These are phyloP conservation scores for Colletotrichum orchidophilum DNA, from an alignment of 2,329 filamentous ascomycete species.

Conservation along the genomic window DNA sequence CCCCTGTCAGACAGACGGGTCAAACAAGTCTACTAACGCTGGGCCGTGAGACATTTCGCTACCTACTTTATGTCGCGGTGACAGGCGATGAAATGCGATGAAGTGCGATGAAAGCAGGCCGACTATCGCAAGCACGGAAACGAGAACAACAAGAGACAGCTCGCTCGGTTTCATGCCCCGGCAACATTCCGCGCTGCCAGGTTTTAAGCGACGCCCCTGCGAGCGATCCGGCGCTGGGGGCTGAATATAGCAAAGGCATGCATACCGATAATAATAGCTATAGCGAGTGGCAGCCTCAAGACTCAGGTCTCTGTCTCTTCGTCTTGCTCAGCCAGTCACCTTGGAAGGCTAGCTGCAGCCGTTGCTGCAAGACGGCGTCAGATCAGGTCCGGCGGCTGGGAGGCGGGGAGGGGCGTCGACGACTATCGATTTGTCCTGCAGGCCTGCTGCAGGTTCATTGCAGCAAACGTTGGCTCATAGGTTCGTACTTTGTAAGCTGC, in stretches of 20 bases:
- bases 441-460: constrained; percentile 14
- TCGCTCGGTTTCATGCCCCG: not conserved
- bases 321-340: constrained; percentile 4
- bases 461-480: not conserved
- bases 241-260: constrained; percentile 11
- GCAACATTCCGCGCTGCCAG: not conserved
- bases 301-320: not conserved
- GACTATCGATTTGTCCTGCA: constrained; percentile 21
- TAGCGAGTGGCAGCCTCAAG: not conserved
- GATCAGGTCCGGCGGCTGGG: constrained; percentile 16
- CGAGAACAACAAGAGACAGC: not conserved
- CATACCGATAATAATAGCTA: constrained; percentile 1
- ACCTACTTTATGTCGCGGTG: no score
- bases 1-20: not conserved
- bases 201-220: not conserved
- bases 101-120: not conserved
- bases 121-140: not conserved
- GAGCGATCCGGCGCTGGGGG: not conserved
- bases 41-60: not conserved
- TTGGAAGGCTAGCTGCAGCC: not conserved
- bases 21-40: no score
- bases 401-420: not conserved
- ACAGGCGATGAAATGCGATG: no score
- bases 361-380: not conserved
- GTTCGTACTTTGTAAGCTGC: constrained; percentile 12